Percentiles rank a stretch among this genome's conserved stretches.
These are phyloP conservation scores for Cordia subcordata DNA, from an alignment of 257 asterid genomes.

Conservation along the genomic window DNA sequence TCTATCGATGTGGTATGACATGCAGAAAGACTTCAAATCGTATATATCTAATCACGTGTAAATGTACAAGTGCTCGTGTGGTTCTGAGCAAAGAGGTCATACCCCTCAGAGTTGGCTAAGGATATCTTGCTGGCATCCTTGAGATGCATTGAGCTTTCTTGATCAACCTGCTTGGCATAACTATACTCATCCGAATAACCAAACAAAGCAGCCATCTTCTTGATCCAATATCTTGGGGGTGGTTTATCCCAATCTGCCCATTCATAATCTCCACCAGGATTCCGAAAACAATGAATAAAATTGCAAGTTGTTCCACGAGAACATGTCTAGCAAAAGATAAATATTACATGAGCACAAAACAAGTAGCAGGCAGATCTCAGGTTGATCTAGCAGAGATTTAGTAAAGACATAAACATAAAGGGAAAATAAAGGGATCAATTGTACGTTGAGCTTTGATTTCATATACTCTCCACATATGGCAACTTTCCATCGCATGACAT, in stretches of 20 bases:
- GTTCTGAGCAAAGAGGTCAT: background rate
- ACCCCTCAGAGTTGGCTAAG: conserved; percentile 45
- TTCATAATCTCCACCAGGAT: conserved; percentile 98
- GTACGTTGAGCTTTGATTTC: conserved; percentile 81
- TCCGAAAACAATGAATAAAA: conserved; percentile 85
- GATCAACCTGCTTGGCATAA: conserved; percentile 33
- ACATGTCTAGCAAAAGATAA: conserved; percentile 53
- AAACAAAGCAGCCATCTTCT: conserved; percentile 77
- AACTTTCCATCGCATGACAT: conserved; percentile 84
- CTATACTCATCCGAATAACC: conserved; percentile 55
- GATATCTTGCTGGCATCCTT: conserved; percentile 33
- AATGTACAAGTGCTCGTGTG: background rate
- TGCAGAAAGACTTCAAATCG: background rate
- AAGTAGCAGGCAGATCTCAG: conserved; percentile 1
- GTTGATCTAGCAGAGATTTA: too few relatives aligned
- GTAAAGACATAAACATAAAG: conserved; percentile 7
- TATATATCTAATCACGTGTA: background rate
- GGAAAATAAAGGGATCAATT: background rate
- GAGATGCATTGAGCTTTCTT: conserved; percentile 31
- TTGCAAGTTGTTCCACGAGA: conserved; percentile 94
- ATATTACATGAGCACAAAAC: conserved; percentile 12
- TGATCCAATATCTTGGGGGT: conserved; percentile 76
- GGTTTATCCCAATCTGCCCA: conserved; percentile 99
- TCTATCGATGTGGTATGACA: background rate
- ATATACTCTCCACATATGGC: conserved; percentile 96